These are phyloP conservation scores for Quercus engelmannii DNA, from an alignment of 306 rosid genomes.

Conservation along the genomic window DNA sequence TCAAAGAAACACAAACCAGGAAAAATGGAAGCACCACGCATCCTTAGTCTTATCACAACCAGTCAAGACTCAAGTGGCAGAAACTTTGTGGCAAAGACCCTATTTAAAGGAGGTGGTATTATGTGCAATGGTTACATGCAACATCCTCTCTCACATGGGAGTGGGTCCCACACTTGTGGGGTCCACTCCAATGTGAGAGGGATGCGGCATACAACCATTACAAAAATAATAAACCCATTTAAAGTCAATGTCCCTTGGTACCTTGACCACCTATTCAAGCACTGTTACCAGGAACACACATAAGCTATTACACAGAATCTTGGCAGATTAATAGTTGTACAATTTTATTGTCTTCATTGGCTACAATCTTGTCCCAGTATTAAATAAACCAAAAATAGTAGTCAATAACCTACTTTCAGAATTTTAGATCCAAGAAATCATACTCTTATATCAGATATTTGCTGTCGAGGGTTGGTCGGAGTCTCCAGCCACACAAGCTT, in stretches of 20 bases:
- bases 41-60: neutral
- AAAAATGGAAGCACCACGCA: neutral
- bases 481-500: conserved; percentile 98
- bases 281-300: neutral
- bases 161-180: too few species aligned
- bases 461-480: conserved; percentile 87
- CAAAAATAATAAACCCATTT: too few species aligned
- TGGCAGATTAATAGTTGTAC: neutral
- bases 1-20: neutral
- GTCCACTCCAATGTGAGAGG: too few species aligned
- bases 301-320: conserved; percentile 10
- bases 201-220: too few species aligned
- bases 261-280: neutral
- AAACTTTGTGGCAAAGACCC: neutral
- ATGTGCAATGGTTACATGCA: too few species aligned
- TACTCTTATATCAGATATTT: conserved; percentile 80
- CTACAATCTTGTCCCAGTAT: neutral
- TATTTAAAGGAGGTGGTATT: neutral
- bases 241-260: neutral
- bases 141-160: too few species aligned
- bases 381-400: neutral
- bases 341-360: neutral
- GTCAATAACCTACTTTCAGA: conserved; percentile 1
- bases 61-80: neutral
- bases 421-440: conserved; percentile 27